A percentile compares a stretch with the other conserved stretches of the same genome.
Conservation (phyloP, 495 filamentous ascomycete species). For the Penicillium soppii region DNA sequence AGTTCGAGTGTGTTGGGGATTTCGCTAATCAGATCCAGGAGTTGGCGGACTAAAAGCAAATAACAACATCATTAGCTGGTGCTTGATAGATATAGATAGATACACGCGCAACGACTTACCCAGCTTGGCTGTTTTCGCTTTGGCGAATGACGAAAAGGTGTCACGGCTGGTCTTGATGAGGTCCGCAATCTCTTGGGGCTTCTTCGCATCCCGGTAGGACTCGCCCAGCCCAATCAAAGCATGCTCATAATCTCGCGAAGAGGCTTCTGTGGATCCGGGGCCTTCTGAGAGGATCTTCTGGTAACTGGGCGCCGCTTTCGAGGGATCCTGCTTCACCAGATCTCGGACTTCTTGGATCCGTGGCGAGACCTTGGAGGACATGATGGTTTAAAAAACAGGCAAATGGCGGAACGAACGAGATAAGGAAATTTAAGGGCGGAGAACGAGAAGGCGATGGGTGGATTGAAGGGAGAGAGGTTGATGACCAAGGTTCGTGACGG, state of each 20-base stretch:
- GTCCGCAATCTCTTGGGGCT: constrained; percentile 82
- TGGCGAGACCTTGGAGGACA: constrained; percentile 54
- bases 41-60: constrained; percentile 73
- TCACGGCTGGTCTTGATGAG: constrained; percentile 88
- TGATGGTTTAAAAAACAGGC: constrained; percentile 28
- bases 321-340: constrained; percentile 72
- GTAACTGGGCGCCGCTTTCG: constrained; percentile 79
- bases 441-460: constrained; percentile 8
- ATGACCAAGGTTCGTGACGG: constrained; percentile 21
- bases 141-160: constrained; percentile 90
- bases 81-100: background rate
- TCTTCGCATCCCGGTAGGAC: constrained; percentile 87
- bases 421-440: background rate
- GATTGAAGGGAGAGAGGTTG: constrained; percentile 23
- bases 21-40: constrained; percentile 90
- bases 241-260: constrained; percentile 81
- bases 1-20: constrained; percentile 92
- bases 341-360: constrained; percentile 83
- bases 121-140: constrained; percentile 98
- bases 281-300: constrained; percentile 83
- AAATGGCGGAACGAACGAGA: constrained; percentile 1
- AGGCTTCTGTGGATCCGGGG: constrained; percentile 78
- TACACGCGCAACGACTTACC: constrained; percentile 67
- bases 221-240: constrained; percentile 74
- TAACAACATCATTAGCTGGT: background rate